Percentiles rank a stretch among this genome's conserved stretches.
phyloP scores from a whole-genome alignment of 2,329 filamentous ascomycete species.

The Fusarium brachygibbosum region DNA sequence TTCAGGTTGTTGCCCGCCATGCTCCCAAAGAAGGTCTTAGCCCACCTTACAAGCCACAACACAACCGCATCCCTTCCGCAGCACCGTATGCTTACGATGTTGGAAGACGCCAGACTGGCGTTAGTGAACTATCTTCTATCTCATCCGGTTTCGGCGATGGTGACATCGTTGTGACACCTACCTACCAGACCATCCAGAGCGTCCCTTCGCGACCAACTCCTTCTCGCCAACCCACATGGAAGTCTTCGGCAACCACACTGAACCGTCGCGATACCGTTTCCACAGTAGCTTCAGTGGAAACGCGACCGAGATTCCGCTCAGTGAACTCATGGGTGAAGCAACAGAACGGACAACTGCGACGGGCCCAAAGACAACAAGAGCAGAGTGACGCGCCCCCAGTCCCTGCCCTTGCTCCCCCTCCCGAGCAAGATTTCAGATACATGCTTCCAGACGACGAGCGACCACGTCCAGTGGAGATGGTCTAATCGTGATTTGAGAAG shows the following conservation, averaged over 20 bases:
- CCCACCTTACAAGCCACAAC: conserved; percentile 23
- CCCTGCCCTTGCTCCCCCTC: conserved; percentile 56
- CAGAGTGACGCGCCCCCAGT: conserved; percentile 56
- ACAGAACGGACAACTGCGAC: conserved; percentile 68
- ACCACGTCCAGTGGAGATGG: conserved; percentile 58
- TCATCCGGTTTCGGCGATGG: conserved; percentile 75
- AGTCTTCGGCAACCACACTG: conserved; percentile 27
- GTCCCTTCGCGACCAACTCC: conserved; percentile 35
- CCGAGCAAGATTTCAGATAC: conserved; percentile 62
- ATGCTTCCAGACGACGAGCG: conserved; percentile 66
- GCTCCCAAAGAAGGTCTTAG: conserved; percentile 33
- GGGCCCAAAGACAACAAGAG: conserved; percentile 58
- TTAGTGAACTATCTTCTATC: conserved; percentile 69
- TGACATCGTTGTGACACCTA: conserved; percentile 65
- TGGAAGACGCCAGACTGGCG: conserved; percentile 52
- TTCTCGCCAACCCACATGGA: conserved; percentile 33
- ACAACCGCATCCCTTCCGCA: conserved; percentile 37
- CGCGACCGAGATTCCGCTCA: conserved; percentile 67
- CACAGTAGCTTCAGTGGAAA: conserved; percentile 67
- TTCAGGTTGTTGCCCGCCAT: conserved; percentile 41
- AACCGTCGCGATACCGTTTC: conserved; percentile 64
- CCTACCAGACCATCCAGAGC: conserved; percentile 35
- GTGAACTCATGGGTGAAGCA: conserved; percentile 76
- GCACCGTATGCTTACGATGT: conserved; percentile 36
- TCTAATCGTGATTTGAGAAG: conserved; percentile 15